Percentiles rank a stretch among this genome's conserved stretches.
Conservation (phyloP, 306 rosid species). For the Corylus heterophylla region DNA sequence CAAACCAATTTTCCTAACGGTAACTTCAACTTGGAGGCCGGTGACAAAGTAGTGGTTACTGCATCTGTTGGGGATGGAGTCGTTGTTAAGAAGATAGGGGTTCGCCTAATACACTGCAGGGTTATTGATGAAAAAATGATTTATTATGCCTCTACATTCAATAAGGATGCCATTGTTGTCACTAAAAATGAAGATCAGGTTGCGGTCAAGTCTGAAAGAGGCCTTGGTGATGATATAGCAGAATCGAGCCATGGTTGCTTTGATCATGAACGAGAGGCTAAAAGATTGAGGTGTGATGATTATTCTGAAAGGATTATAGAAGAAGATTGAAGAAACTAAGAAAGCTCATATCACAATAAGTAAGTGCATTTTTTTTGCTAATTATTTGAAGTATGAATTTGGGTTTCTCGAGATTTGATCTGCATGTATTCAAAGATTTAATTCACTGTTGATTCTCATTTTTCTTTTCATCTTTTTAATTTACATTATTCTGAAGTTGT, state of each 20-base stretch:
- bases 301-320: background rate
- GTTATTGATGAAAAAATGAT: background rate
- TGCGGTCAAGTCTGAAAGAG: background rate
- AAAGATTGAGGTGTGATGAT: too few relatives aligned
- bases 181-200: background rate
- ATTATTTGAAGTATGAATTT: too few relatives aligned
- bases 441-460: too few relatives aligned
- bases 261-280: too few relatives aligned
- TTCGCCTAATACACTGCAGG: background rate
- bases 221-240: background rate
- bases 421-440: too few relatives aligned
- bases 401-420: too few relatives aligned
- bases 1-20: constrained; percentile 19
- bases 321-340: too few relatives aligned
- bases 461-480: too few relatives aligned
- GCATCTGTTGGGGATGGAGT: constrained; percentile 4
- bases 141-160: background rate
- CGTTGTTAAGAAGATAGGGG: constrained; percentile 25
- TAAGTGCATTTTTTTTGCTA: too few relatives aligned
- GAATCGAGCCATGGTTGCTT: background rate
- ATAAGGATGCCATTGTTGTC: background rate
- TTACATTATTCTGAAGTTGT: too few relatives aligned
- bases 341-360: too few relatives aligned
- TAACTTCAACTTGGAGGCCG: constrained; percentile 13
- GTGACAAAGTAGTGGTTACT: constrained; percentile 23